Conservation (phyloP, 2,329 filamentous ascomycete genomes). For the Polytolypa hystricis region DNA sequence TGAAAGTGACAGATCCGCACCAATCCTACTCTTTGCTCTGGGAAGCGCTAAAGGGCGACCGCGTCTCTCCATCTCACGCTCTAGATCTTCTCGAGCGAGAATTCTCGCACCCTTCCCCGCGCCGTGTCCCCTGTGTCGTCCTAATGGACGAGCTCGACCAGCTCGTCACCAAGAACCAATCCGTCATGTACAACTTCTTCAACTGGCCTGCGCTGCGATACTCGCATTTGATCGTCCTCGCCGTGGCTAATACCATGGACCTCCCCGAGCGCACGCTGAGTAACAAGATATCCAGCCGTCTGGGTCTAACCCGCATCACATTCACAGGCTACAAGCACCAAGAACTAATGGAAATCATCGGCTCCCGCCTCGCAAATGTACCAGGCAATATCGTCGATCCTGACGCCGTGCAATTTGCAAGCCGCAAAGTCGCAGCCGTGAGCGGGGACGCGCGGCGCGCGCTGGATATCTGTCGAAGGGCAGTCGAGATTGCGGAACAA, state of each 20-base stretch:
- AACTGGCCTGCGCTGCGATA: slow-evolving; percentile 93
- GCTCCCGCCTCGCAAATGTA: slow-evolving; percentile 81
- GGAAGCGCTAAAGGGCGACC: slow-evolving; percentile 89
- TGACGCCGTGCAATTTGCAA: slow-evolving; percentile 92
- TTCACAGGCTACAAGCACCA: slow-evolving; percentile 96
- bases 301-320: slow-evolving; percentile 85
- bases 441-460: slow-evolving; percentile 87
- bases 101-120: slow-evolving; percentile 81
- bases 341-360: slow-evolving; percentile 93
- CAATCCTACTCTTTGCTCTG: slow-evolving; percentile 91
- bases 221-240: slow-evolving; percentile 86
- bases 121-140: slow-evolving; percentile 88
- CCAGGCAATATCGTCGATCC: slow-evolving; percentile 81
- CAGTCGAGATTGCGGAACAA: slow-evolving; percentile 86
- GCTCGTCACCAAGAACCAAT: slow-evolving; percentile 93
- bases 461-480: slow-evolving; percentile 86
- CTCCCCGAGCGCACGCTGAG: slow-evolving; percentile 88
- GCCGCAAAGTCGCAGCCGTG: slow-evolving; percentile 90
- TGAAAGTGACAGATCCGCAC: slow-evolving; percentile 98
- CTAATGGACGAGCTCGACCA: slow-evolving; percentile 98
- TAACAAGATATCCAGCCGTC: slow-evolving; percentile 93
- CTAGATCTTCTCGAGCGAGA: slow-evolving; percentile 84
- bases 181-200: slow-evolving; percentile 99
- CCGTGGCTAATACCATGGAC: slow-evolving; percentile 98
- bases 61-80: slow-evolving; percentile 83